A percentile compares a stretch with the other conserved stretches of the same genome.
phyloP scores from a whole-genome alignment of 768 basidiomycete genomes.

The Cantharellus cinnabarinus region DNA sequence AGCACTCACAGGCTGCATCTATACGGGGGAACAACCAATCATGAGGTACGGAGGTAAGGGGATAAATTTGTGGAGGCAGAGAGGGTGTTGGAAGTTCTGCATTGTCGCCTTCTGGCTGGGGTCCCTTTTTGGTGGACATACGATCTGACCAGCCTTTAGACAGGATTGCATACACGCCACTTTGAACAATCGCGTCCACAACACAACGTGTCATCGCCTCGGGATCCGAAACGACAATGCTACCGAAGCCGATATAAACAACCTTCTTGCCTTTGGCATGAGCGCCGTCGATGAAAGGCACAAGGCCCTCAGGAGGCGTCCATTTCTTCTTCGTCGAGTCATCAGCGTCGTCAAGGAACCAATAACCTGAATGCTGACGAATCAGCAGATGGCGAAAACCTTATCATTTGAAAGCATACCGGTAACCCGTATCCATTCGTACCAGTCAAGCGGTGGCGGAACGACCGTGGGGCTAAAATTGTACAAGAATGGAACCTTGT shows the following conservation, averaged over 20 bases:
- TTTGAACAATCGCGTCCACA: conserved; percentile 66
- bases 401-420: conserved; percentile 23
- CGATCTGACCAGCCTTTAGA: conserved; percentile 98
- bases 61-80: conserved; percentile 59
- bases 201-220: conserved; percentile 80
- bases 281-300: conserved; percentile 67
- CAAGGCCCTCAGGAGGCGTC: conserved; percentile 61
- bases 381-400: conserved; percentile 3
- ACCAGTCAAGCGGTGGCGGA: conserved; percentile 92
- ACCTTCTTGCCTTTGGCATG: conserved; percentile 62
- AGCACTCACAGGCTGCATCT: conserved; percentile 56
- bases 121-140: conserved; percentile 37
- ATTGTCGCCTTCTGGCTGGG: conserved; percentile 23
- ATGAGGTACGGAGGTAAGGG: conserved; percentile 73
- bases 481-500: conserved; percentile 95
- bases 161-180: conserved; percentile 78
- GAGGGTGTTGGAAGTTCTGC: conserved; percentile 41
- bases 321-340: conserved; percentile 68
- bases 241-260: conserved; percentile 95
- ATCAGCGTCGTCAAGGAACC: conserved; percentile 89
- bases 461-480: conserved; percentile 87
- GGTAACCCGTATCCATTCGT: conserved; percentile 92
- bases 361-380: conserved; percentile 44
- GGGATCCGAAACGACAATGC: conserved; percentile 91
- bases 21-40: conserved; percentile 92